Conservation (phyloP, 2,329 filamentous ascomycete genomes). For the Exophiala sideris region DNA sequence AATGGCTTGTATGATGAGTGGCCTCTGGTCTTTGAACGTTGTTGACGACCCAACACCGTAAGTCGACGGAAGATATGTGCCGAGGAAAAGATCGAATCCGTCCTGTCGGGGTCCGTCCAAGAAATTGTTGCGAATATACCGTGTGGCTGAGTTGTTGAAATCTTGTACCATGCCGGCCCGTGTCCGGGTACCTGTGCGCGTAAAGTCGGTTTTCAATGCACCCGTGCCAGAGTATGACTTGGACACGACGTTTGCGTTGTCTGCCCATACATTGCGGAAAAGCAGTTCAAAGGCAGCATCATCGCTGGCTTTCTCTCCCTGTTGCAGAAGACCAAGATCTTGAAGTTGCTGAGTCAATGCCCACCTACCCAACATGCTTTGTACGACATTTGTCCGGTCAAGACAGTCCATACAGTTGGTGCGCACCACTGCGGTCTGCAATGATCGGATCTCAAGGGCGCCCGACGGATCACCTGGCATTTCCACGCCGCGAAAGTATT, state of each 20-base stretch:
- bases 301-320: slow-evolving; percentile 74
- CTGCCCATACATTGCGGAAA: slow-evolving; percentile 97
- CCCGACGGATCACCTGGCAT: slow-evolving; percentile 69
- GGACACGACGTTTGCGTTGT: slow-evolving; percentile 95
- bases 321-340: slow-evolving; percentile 73
- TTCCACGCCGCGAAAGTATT: slow-evolving; percentile 91
- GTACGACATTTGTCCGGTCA: slow-evolving; percentile 95
- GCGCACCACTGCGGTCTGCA: slow-evolving; percentile 85
- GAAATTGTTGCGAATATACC: slow-evolving; percentile 94
- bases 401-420: slow-evolving; percentile 99
- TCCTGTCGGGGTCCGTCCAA: slow-evolving; percentile 90
- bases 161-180: slow-evolving; percentile 82
- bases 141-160: slow-evolving; percentile 78
- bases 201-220: slow-evolving; percentile 96
- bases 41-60: slow-evolving; percentile 67
- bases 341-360: slow-evolving; percentile 83
- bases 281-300: slow-evolving; percentile 80
- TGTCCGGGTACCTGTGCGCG: slow-evolving; percentile 85
- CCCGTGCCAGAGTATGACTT: slow-evolving; percentile 92
- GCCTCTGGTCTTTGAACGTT: slow-evolving; percentile 80
- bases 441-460: slow-evolving; percentile 72
- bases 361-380: slow-evolving; percentile 92
- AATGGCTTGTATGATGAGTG: slow-evolving; percentile 85
- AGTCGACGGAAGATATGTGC: slow-evolving; percentile 72
- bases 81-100: slow-evolving; percentile 90